Conservation (phyloP, 768 basidiomycete species). For the Pisolithus albus region DNA sequence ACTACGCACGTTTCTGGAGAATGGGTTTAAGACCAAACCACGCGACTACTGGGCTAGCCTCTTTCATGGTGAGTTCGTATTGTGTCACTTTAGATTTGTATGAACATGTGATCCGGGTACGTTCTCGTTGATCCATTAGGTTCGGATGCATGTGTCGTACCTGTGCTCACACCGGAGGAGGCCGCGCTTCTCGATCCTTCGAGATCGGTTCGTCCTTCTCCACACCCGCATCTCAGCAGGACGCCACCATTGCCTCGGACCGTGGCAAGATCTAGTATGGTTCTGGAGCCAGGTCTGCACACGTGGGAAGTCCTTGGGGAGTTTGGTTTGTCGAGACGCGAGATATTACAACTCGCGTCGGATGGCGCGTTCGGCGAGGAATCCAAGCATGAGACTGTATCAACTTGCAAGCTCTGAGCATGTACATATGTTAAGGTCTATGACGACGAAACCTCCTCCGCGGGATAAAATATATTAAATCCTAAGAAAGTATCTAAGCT, state of each 20-base stretch:
- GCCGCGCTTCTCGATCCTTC: conserved; percentile 40
- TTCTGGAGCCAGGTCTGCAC: conserved; percentile 46
- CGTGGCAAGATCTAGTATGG: conserved; percentile 3
- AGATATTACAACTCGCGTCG: conserved; percentile 33
- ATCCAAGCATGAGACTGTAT: conserved; percentile 13
- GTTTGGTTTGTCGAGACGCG: conserved; percentile 39
- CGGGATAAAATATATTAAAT: background rate
- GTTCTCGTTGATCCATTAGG: conserved; percentile 30
- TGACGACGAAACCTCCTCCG: background rate
- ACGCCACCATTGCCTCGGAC: conserved; percentile 20
- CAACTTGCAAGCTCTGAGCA: conserved; percentile 21
- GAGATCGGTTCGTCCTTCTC: conserved; percentile 36
- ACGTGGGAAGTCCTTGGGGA: conserved; percentile 48
- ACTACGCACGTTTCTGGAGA: conserved; percentile 48
- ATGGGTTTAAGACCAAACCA: conserved; percentile 54
- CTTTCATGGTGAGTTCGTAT: conserved; percentile 49
- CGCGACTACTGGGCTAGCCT: conserved; percentile 64
- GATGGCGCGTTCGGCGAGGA: conserved; percentile 45
- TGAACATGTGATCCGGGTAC: background rate
- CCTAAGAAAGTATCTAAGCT: background rate
- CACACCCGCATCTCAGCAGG: conserved; percentile 43
- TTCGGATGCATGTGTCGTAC: conserved; percentile 66
- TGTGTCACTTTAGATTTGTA: background rate
- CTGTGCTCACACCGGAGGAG: conserved; percentile 60
- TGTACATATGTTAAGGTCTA: background rate